Base-by-base conservation (phyloP, 1,284 basidiomycete genomes). In the Puccinia hordei region DNA sequence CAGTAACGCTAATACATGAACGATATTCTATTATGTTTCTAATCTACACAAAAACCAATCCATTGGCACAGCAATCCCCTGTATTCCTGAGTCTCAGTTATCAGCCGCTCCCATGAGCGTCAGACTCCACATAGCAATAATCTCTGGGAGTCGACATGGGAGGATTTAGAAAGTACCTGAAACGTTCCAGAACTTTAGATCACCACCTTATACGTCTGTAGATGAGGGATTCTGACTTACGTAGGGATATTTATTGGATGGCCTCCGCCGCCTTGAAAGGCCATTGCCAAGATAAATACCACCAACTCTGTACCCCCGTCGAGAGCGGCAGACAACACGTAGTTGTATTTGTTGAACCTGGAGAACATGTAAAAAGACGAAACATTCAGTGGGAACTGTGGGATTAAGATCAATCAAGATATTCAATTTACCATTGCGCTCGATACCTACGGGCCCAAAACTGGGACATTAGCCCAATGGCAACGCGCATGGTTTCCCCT, bases 281-380 rank as follows among this genome's bases (percentile, higher is more conserved):
- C 44, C 44, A 77, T 66, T 10, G 74, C 59, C 38, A 77, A 53
- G 38, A 77, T n/a, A 33, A 77, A 53, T n/a, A 77, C 66, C 22
- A 55, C 49, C 4, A 68, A 15, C 51, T 77, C 61, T 53, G 74
- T 51, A 10, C 44, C 74, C 15, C 74, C 74, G 65, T 77, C 74
- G n/a, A 77, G 46, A 24, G 74, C 74, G 15, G 74, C 74, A 33
- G 74, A 77, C 35, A 61, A 55, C 4, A 77, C 33, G 24, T 77
- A 77, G 44, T 77, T 77, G 46, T 75, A 75, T 59, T 75, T 75
- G 15, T 41, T 41, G 46, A 63, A 75, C 73, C 73, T 75, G n/a
- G n/a, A n/a, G 44, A 46, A 17, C 19, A 41, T 69, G 8, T 12
- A 5, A 69, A 19, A n/a, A n/a, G n/a, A 33, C 8, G 38, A 41